Base-by-base conservation (phyloP, 768 basidiomycete genomes). In the Tylopilus sp. region DNA sequence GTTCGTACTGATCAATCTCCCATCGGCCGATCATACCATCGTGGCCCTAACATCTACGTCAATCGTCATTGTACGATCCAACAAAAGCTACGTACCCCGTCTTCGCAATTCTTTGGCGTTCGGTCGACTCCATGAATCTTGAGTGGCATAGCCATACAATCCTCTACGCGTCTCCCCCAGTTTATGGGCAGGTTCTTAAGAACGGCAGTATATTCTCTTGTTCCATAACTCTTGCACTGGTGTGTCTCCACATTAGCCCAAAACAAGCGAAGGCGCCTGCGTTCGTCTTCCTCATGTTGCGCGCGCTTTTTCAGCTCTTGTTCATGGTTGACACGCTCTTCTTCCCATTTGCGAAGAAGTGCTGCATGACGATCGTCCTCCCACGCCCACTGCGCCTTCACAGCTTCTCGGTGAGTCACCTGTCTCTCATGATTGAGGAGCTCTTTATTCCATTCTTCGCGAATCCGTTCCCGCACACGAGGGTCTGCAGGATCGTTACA, bases 161-260 rank as follows among this genome's bases (percentile, higher is more conserved):
- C 62, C n/a, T 62, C 58, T 3, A 70, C n/a, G 3, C 55, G 53
- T 2, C 13, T 53, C 37, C 45, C 50, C 49, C 67, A 71, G 8
- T 41, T 26, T 14, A 25, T 19, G 3, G 69, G 72, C 2, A 70
- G 49, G 36, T 72, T 72, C 43, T 57, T 54, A 0, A 72, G 50
- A 6, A 58, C 46, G 0, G 72, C 71, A 11, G 64, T 63, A 11
- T 71, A 73, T 51, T 65, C 62, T 29, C 67, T 55, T 25, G 62
- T 64, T 1, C 57, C 65, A 16, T 64, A 71, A 0, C 63, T 60
- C 24, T 51, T 61, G 56, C 71, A 72, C 26, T 58, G 46, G 21
- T 66, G 62, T 3, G 50, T 42, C 17, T 54, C 47, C 24, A 64
- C 41, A 1, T 28, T 41, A 12, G 44, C 55, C 67, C 68, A 69